A percentile compares a stretch with the other conserved stretches of the same genome.
These are phyloP conservation scores for Decorospora gaudefroyi DNA, from an alignment of 2,329 filamentous ascomycete species.

Conservation along the genomic window DNA sequence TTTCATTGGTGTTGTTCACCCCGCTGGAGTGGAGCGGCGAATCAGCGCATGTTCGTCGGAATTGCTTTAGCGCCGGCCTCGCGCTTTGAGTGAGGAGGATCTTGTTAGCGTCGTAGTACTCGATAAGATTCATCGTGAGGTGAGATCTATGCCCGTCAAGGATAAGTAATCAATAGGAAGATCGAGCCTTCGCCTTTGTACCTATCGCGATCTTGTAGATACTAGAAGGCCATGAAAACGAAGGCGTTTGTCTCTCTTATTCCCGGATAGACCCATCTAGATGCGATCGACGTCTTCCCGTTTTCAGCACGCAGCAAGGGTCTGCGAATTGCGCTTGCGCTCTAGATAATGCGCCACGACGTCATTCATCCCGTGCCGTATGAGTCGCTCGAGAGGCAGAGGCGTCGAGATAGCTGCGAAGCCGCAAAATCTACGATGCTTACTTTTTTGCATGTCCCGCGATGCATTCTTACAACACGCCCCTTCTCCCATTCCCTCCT, in stretches of 20 bases:
- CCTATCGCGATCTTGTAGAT: too few species aligned
- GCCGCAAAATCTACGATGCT: slow-evolving; percentile 8
- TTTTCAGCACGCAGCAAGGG: slow-evolving; percentile 5
- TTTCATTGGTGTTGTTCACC: slow-evolving; percentile 6
- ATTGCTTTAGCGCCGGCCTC: slow-evolving; percentile 7
- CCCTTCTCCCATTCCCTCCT: neutral
- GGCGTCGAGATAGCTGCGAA: neutral
- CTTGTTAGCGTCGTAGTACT: too few species aligned
- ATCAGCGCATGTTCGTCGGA: slow-evolving; percentile 1
- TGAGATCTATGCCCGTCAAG: too few species aligned
- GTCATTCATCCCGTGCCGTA: slow-evolving; percentile 8
- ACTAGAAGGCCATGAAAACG: too few species aligned
- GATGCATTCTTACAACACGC: slow-evolving; percentile 9
- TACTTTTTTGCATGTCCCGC: slow-evolving; percentile 3
- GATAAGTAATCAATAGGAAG: too few species aligned
- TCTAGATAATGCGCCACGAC: slow-evolving; percentile 10
- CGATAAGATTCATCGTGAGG: too few species aligned
- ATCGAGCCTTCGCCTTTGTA: too few species aligned
- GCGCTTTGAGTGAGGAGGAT: too few species aligned
- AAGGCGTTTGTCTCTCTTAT: too few species aligned
- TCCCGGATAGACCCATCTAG: too few species aligned
- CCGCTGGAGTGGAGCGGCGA: slow-evolving; percentile 2
- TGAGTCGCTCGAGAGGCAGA: slow-evolving; percentile 1
- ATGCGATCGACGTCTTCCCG: too few species aligned
- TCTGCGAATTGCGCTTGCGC: slow-evolving; percentile 5